Evolutionary conservation across 192 early-diverging fungal genomes (phyloP), one percentile per base, ranked within the genome.

Genomic region (Rhizoclosmatium globosum): DNA sequence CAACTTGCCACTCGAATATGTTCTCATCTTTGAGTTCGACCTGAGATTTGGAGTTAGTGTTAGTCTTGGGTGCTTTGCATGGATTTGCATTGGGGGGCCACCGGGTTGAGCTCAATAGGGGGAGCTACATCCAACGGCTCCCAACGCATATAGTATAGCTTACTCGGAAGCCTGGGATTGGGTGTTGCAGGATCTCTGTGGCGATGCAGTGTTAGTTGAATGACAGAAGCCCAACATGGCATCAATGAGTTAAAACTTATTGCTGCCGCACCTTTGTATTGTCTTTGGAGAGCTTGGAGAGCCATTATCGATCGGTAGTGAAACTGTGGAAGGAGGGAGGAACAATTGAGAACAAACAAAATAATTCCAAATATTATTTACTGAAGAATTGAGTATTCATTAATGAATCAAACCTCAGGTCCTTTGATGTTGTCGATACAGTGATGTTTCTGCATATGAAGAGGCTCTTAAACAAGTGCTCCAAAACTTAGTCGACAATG

Each of bases 1-100:
- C 88, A 7, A 89, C 88, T 67, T 87, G 77, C 88, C 88, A 89
- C 41, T 79, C 82, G 67, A 89, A 89, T 23, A 89, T 86, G 68
- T 89, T 86, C 41, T 89, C 88, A 53, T 87, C 87, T 47, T 85
- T 82, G 39, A 88, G 74, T n/a, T 62, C 73, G n/a, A 88, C 68
- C 83, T 84, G 74, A 39, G 50, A 53, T 53, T 7, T 7, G 17
- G 50, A 53, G 6, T 17, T 17, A 53, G 17, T 64, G 38, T 17
- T 64, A 17, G 61, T 31, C 7, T 9, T 38, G 61, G 23, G 31
- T 31, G 31, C 31, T 31, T 31, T 31, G 13, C 53, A 11, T n/a
- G n/a, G 13, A 57, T 65, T 65, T 42, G 68, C 38, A 47, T 19
- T 6, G 39, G 31, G 31, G 31, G 0, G 31, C 31, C 31, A 31